Percentiles rank a stretch among this genome's conserved stretches.
Conservation (phyloP, 106 monocot genomes). For the Allium cepa region DNA sequence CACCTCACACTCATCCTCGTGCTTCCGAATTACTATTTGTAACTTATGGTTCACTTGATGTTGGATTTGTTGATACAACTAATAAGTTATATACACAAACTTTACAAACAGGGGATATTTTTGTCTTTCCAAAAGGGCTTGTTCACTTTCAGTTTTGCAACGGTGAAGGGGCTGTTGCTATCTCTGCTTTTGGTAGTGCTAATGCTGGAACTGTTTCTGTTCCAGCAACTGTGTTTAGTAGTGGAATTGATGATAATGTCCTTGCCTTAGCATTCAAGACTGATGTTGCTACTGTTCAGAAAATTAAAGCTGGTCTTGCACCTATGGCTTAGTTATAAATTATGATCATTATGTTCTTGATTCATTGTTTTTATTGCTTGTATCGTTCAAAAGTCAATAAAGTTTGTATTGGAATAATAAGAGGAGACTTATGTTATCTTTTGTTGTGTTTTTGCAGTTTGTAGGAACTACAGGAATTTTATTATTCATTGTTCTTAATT, state of each 20-base stretch:
- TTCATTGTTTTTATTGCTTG: no score
- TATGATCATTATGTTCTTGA: neutral
- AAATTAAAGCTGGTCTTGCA: conserved; percentile 4
- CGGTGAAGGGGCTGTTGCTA: neutral
- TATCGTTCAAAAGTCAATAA: no score
- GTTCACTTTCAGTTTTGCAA: conserved; percentile 15
- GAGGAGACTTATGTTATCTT: no score
- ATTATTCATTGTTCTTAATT: no score
- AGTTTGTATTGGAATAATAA: no score
- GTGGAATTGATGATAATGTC: conserved; percentile 10
- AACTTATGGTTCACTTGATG: conserved; percentile 2
- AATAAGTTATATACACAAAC: conserved; percentile 13
- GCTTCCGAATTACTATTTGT: conserved; percentile 9
- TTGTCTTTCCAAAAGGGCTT: conserved; percentile 19
- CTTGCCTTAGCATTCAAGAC: conserved; percentile 22
- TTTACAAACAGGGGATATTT: conserved; percentile 9
- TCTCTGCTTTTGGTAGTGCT: conserved; percentile 22
- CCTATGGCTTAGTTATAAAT: neutral
- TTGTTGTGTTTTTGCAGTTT: no score
- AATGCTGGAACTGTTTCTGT: conserved; percentile 17
- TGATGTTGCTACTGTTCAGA: conserved; percentile 12
- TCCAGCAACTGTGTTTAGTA: conserved; percentile 10
- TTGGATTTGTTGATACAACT: conserved; percentile 16
- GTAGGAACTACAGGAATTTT: no score
- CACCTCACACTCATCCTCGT: conserved; percentile 19